Percentiles rank a stretch among this genome's conserved stretches.
phyloP scores from a whole-genome alignment of 2,329 filamentous ascomycete species.

The Basipetospora chlamydospora region DNA sequence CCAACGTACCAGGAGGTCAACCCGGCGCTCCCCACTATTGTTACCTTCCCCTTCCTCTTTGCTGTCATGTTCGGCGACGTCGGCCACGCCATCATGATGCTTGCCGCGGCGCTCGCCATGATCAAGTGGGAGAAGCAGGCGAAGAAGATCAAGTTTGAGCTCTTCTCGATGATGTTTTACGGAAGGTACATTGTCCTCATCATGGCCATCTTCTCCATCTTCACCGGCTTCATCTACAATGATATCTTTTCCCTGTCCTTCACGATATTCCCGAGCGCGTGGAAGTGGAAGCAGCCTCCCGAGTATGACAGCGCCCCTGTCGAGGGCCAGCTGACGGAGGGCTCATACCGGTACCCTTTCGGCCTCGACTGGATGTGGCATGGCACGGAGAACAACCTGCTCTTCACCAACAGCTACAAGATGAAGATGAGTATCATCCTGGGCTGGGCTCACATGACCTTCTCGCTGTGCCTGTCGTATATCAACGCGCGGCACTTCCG shows the following conservation, averaged over 20 bases:
- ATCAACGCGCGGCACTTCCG: slow-evolving; percentile 94
- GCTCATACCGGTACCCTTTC: slow-evolving; percentile 81
- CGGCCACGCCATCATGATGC: slow-evolving; percentile 84
- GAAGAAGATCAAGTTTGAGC: slow-evolving; percentile 82
- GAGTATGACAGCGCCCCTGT: slow-evolving; percentile 45
- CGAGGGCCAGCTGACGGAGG: slow-evolving; percentile 50
- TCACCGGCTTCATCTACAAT: slow-evolving; percentile 95
- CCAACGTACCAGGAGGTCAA: slow-evolving; percentile 97
- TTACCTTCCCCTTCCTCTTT: slow-evolving; percentile 98
- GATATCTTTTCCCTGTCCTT: slow-evolving; percentile 92
- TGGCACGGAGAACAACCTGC: slow-evolving; percentile 80
- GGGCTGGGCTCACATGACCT: slow-evolving; percentile 98
- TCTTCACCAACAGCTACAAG: slow-evolving; percentile 98
- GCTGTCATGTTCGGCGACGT: slow-evolving; percentile 99
- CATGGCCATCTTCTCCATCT: slow-evolving; percentile 96
- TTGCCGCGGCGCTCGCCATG: slow-evolving; percentile 71
- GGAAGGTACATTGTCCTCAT: slow-evolving; percentile 96
- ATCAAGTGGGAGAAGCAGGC: slow-evolving; percentile 92
- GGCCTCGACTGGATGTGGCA: slow-evolving; percentile 96
- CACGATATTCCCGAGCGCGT: slow-evolving; percentile 77
- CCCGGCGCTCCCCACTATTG: slow-evolving; percentile 83
- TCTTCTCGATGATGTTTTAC: slow-evolving; percentile 98
- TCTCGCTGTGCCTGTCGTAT: slow-evolving; percentile 83
- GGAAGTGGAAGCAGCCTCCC: slow-evolving; percentile 60
- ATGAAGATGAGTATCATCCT: slow-evolving; percentile 99